Conservation (phyloP, 2,329 filamentous ascomycete species). For the Alternaria postmessia region DNA sequence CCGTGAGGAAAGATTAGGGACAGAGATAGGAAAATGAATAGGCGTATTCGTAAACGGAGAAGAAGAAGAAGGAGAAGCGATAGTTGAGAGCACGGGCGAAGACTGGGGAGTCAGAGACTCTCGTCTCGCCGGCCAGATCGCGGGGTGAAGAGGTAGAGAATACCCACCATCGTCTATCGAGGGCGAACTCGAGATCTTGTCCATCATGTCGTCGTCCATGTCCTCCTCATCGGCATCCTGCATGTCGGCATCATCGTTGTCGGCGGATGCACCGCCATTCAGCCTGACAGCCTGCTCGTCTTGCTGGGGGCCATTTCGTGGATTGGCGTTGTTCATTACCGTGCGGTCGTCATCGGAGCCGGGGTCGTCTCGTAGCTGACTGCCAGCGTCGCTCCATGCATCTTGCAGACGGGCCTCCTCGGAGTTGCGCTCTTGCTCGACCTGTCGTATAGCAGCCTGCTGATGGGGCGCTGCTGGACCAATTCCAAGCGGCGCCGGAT, state of each 20-base stretch:
- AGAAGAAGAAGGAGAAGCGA: constrained; percentile 34
- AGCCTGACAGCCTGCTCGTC: constrained; percentile 45
- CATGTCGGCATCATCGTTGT: constrained; percentile 59
- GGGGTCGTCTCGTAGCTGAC: constrained; percentile 51
- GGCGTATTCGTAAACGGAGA: constrained; percentile 56
- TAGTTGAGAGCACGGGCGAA: constrained; percentile 38
- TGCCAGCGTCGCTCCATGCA: constrained; percentile 56
- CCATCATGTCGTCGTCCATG: constrained; percentile 93
- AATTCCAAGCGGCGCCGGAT: constrained; percentile 60
- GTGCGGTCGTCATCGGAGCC: constrained; percentile 68
- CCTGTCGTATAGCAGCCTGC: constrained; percentile 81
- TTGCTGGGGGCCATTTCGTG: constrained; percentile 31
- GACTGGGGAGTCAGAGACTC: constrained; percentile 52
- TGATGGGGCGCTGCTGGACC: constrained; percentile 79
- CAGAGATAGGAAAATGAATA: constrained; percentile 53
- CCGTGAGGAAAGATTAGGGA: constrained; percentile 27
- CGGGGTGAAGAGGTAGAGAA: constrained; percentile 52
- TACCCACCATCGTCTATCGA: constrained; percentile 99
- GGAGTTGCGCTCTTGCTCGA: constrained; percentile 74
- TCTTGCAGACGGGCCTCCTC: constrained; percentile 74
- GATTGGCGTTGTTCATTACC: constrained; percentile 27
- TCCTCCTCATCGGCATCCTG: constrained; percentile 72
- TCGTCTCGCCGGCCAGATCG: constrained; percentile 52
- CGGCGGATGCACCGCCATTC: constrained; percentile 47
- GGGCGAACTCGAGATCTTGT: constrained; percentile 97